These are phyloP conservation scores for Petrea volubilis DNA, from an alignment of 257 asterid genomes.

Conservation along the genomic window DNA sequence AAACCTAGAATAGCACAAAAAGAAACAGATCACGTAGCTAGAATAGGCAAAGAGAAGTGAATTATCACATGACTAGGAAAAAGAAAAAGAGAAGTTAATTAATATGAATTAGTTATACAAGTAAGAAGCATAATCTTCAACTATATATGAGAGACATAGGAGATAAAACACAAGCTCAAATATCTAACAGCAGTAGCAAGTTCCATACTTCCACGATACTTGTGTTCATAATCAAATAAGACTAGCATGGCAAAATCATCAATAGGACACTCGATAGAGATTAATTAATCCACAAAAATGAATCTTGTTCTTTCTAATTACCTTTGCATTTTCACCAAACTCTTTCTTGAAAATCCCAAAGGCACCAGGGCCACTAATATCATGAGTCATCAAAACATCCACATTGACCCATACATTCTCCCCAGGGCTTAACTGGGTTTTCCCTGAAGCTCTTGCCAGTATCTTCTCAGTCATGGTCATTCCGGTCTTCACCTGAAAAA, in stretches of 20 bases:
- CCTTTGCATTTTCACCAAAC: conserved; percentile 93
- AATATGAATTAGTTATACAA: too few relatives aligned
- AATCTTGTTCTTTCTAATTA: conserved; percentile 24
- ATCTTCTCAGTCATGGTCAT: conserved; percentile 97
- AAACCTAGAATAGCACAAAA: conserved; percentile 41
- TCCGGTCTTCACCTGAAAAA: conserved; percentile 71
- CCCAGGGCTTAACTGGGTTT: conserved; percentile 72
- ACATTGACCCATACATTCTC: conserved; percentile 91
- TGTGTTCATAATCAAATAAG: too few relatives aligned
- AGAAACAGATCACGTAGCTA: neutral
- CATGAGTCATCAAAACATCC: conserved; percentile 94
- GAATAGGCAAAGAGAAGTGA: neutral
- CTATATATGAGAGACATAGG: neutral
- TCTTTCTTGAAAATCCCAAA: conserved; percentile 84
- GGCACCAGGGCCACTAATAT: conserved; percentile 86
- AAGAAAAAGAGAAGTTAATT: neutral
- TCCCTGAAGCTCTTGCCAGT: conserved; percentile 80
- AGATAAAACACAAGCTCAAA: neutral
- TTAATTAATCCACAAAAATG: neutral
- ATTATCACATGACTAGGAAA: neutral
- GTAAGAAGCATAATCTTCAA: neutral
- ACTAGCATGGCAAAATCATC: neutral
- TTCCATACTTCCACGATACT: too few relatives aligned
- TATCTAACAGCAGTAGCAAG: neutral
- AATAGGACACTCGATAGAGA: neutral